Base-by-base conservation (phyloP, 257 asterid species). In the Knoxia roxburghii region DNA sequence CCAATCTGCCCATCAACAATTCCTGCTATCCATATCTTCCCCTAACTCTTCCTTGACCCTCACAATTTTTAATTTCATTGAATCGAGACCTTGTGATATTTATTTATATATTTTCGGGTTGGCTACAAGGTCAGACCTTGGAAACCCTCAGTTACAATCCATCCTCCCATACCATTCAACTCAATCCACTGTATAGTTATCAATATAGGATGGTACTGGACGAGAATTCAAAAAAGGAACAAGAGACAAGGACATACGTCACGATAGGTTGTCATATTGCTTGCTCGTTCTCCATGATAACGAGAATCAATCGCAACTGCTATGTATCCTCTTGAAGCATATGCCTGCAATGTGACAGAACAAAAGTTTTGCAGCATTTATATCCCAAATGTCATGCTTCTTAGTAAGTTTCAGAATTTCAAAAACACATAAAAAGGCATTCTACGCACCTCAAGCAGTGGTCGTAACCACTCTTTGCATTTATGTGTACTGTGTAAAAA, bases 271-370 rank as follows among this genome's bases (percentile, higher is more conserved):
- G 97, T 86, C 75, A 82, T 41, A 74, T 55, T 81, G 77, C 68
- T 81, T 20, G 97, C 97, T 71, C 97, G 97, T 61, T 93, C 96
- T 64, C 99, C 99, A 75, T 93, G 99, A 69, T 88, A 88, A 56
- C 99, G 95, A 69, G 99, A 93, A 81, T 93, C 99, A 68, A 90
- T 84, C 65, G 99, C 97, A 76, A 93, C 57, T 40, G 95, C 75
- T 46, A 93, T 81, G 64, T 93, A 93, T 79, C 85, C 91, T 76
- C 92, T 88, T 27, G 96, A 88, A 80, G 94, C 96, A 82, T 90
- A 93, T 63, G 94, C 97, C 99, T 93, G 87, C 65, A 76, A 69
- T 52, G 63, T 26, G 65, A 51, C 23, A 67, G 27, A 45, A 67
- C 48, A 51, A 8, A 20, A n/a, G n/a, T 27, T 56, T 17, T 76